Percentiles rank a stretch among this genome's conserved stretches.
Conservation (phyloP, 768 basidiomycete species). For the Leccinellum luteum region DNA sequence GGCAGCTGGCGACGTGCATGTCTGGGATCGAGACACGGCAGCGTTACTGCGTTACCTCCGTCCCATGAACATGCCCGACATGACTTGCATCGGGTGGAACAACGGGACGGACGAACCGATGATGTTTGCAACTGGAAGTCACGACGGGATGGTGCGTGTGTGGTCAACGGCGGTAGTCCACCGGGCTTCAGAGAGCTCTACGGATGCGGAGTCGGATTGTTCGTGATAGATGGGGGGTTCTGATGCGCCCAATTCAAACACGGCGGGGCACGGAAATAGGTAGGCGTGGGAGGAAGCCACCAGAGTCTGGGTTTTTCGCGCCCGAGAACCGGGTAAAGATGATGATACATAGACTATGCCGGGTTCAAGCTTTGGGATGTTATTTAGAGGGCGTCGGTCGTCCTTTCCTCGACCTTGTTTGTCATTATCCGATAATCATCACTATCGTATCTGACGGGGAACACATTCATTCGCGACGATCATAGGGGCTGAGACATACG, state of each 20-base stretch:
- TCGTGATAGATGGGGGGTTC: neutral
- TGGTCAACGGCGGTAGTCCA: constrained; percentile 53
- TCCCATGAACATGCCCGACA: constrained; percentile 49
- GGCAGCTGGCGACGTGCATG: constrained; percentile 75
- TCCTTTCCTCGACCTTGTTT: neutral
- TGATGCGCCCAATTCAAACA: neutral
- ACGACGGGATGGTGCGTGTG: constrained; percentile 73
- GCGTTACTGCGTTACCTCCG: constrained; percentile 66
- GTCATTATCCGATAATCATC: neutral
- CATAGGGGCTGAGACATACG: neutral
- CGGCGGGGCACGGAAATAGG: neutral
- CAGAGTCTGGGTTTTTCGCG: neutral
- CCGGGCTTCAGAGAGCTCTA: constrained; percentile 12
- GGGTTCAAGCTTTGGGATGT: neutral
- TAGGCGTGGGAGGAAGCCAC: neutral
- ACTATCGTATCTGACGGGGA: neutral
- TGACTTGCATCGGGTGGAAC: constrained; percentile 85
- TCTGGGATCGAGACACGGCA: constrained; percentile 83
- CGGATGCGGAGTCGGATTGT: constrained; percentile 21
- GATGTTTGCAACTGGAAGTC: constrained; percentile 70
- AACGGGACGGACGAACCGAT: constrained; percentile 44
- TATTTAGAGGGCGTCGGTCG: neutral
- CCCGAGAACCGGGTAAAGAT: neutral
- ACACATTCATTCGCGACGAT: neutral
- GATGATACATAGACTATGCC: neutral